Evolutionary conservation across 805 yeast genomes (phyloP).

Genomic region (Ogataea methanolica): DNA sequence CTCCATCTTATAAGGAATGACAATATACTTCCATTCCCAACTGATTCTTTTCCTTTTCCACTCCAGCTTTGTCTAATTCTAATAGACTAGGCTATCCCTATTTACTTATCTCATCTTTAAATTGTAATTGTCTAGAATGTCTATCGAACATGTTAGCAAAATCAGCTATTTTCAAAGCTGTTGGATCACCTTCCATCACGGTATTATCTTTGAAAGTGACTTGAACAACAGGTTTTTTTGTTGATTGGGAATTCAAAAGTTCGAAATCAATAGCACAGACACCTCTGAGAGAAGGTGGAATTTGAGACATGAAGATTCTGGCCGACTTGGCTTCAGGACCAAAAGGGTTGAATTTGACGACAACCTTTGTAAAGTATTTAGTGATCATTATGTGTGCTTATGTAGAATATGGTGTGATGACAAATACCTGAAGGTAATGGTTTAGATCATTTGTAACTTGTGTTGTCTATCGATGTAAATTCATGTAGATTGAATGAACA

Average conservation of each 20-base stretch:
- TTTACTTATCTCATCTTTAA: conserved; percentile 61
- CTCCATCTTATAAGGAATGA: too few relatives aligned
- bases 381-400: conserved; percentile 61
- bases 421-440: background rate
- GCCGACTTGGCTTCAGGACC: conserved; percentile 72
- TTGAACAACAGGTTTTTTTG: conserved; percentile 54
- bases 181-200: conserved; percentile 63
- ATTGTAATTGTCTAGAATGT: conserved; percentile 73
- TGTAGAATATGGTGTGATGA: background rate
- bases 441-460: too few relatives aligned
- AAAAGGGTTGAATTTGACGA: conserved; percentile 75
- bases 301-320: conserved; percentile 69
- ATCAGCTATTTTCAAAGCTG: conserved; percentile 50
- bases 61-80: too few relatives aligned
- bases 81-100: conserved; percentile 4
- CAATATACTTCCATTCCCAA: too few relatives aligned
- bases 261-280: conserved; percentile 60
- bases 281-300: conserved; percentile 71
- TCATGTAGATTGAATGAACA: too few relatives aligned
- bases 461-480: too few relatives aligned
- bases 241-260: conserved; percentile 45
- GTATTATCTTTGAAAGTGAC: conserved; percentile 83
- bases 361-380: conserved; percentile 75
- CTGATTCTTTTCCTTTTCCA: too few relatives aligned
- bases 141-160: conserved; percentile 65